Evolutionary conservation across 352 stramenopile genomes (phyloP), one percentile per base, ranked within the genome.

Genomic region (Globisporangium alternatum): DNA sequence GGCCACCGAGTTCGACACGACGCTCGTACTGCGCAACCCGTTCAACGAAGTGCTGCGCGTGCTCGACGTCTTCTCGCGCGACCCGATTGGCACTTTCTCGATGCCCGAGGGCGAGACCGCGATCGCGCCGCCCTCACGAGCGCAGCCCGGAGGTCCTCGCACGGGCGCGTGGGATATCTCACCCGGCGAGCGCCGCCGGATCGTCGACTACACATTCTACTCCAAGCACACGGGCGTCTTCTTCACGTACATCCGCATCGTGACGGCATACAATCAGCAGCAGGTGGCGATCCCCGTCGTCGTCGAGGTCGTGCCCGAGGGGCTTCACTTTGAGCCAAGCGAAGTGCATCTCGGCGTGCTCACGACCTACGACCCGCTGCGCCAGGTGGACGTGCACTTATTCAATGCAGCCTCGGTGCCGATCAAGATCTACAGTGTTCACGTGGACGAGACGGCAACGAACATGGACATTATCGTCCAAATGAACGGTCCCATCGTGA

Each of bases 21-120:
- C 65, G n/a, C 56, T 90, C 45, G 25, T 61, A 9, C 64, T 90
- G 62, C 47, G 60, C 17, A 90, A 90, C 59, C 72, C 81, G 19
- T 65, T 56, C n/a, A 30, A 80, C 21, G 22, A 71, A 17, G 60
- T 68, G 7, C 59, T 91, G 49, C 76, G 72, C 33, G 66, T 91
- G 22, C 72, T 73, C 0, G 79, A 91, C 39, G 60, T 85, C 12
- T 89, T 76, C 22, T 65, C 74, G 15, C 51, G 76, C 12, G 73
- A 89, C 47, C 64, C 70, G 6, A 64, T 79, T 41, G 65, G 83
- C 22, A 45, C 75, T 30, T 39, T 89, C 0, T 53, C 62, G 3
- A 51, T 65, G 12, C 47, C 41, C 4, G 47, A 58, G 44, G 52
- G 47, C 21, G n/a, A 35, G 22, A 47, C 49, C 12, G 37, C 64